Evolutionary conservation across 2,329 filamentous ascomycete species (phyloP).

Genomic region (Aspergillus chevalieri): DNA sequence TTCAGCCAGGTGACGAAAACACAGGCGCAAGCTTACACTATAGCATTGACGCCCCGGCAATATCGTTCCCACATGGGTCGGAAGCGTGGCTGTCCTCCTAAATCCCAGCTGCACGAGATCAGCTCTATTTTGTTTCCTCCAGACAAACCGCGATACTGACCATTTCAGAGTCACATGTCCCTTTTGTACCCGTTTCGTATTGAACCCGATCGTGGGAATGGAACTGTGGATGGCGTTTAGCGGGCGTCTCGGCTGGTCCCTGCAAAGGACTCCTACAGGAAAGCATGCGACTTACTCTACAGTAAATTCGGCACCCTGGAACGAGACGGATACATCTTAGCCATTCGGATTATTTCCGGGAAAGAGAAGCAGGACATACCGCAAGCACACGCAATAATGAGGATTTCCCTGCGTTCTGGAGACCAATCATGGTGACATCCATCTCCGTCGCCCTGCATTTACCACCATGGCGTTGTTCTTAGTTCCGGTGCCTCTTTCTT

Average conservation of each 20-base stretch:
- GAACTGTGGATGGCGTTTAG: conserved; percentile 56
- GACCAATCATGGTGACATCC: conserved; percentile 98
- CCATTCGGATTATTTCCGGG: conserved; percentile 3
- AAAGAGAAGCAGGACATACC: conserved; percentile 55
- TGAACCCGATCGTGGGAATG: conserved; percentile 97
- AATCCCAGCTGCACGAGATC: conserved; percentile 66
- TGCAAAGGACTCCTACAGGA: not conserved
- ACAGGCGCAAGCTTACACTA: conserved; percentile 56
- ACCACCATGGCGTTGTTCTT: conserved; percentile 4
- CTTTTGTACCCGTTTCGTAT: conserved; percentile 96
- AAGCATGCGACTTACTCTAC: conserved; percentile 74
- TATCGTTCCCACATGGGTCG: conserved; percentile 99
- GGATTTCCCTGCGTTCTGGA: conserved; percentile 98
- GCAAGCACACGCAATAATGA: conserved; percentile 88
- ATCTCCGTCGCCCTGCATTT: conserved; percentile 88
- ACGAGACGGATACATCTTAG: conserved; percentile 8
- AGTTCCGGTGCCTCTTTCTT: conserved; percentile 1
- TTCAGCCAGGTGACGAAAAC: not conserved
- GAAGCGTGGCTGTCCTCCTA: conserved; percentile 93
- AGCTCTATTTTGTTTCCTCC: not conserved
- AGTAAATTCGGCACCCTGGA: conserved; percentile 93
- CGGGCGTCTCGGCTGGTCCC: conserved; percentile 2
- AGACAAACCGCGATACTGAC: conserved; percentile 38
- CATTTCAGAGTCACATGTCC: conserved; percentile 98
- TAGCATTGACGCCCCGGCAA: conserved; percentile 93